Conservation (phyloP, 176 grass and related monocot genomes). For the Paspalum vaginatum region DNA sequence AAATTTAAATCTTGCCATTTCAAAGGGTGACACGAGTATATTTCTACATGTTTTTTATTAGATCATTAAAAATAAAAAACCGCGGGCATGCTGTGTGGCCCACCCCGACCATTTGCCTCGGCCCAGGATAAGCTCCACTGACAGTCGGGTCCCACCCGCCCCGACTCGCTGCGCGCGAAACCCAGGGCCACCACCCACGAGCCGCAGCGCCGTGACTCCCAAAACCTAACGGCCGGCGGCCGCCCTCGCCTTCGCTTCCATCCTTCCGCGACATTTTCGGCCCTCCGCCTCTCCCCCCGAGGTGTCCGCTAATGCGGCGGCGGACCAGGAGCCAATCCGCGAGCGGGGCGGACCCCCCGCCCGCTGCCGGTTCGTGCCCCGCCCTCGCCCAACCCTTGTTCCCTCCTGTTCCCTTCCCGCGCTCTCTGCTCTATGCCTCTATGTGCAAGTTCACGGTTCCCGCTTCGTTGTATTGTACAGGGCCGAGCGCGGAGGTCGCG, state of each 20-base stretch:
- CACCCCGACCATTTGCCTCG: no score
- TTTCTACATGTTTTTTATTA: no score
- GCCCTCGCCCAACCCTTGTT: background rate
- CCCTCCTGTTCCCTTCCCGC: background rate
- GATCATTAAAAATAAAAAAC: no score
- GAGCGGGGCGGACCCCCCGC: slow-evolving; percentile 5
- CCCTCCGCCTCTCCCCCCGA: no score
- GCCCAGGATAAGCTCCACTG: background rate
- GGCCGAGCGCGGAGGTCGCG: slow-evolving; percentile 18
- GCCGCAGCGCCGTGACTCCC: background rate
- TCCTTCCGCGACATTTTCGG: background rate
- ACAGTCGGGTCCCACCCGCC: background rate
- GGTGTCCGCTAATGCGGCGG: slow-evolving; percentile 36
- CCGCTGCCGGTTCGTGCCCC: slow-evolving; percentile 38
- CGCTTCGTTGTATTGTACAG: background rate
- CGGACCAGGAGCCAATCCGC: slow-evolving; percentile 62
- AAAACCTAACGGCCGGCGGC: slow-evolving; percentile 42
- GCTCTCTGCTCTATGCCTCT: background rate
- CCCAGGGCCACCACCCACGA: background rate
- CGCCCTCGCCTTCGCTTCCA: background rate
- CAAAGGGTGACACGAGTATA: no score
- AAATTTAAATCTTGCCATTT: no score
- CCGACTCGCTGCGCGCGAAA: slow-evolving; percentile 44
- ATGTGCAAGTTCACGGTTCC: background rate
- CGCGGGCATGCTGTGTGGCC: no score